These are phyloP conservation scores for Globisporangium megalacanthum DNA, from an alignment of 352 stramenopile genomes.

Conservation along the genomic window DNA sequence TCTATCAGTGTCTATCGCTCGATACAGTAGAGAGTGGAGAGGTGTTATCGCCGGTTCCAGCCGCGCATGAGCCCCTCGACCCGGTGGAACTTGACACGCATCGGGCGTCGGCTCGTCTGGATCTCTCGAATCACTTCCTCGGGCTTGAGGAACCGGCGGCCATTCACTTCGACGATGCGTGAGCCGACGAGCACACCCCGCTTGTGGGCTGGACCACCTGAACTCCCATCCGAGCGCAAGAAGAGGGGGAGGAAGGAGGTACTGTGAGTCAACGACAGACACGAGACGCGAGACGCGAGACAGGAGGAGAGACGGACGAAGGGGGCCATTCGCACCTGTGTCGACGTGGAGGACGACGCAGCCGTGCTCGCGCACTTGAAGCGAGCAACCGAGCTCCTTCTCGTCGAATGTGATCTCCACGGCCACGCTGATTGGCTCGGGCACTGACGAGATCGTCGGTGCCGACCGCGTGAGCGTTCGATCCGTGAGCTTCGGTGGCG, in stretches of 20 bases:
- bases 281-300: too few species aligned
- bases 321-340: conserved; percentile 17
- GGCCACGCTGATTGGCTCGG: conserved; percentile 53
- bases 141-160: conserved; percentile 36
- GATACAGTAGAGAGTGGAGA: background rate
- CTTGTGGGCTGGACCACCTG: conserved; percentile 41
- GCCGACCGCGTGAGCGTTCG: conserved; percentile 6
- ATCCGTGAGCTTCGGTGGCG: background rate
- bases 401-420: conserved; percentile 53
- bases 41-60: conserved; percentile 26
- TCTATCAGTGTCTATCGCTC: conserved; percentile 11
- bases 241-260: too few species aligned
- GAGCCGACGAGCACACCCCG: conserved; percentile 66
- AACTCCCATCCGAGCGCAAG: background rate
- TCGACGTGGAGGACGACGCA: conserved; percentile 64
- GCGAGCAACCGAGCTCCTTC: conserved; percentile 49
- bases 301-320: too few species aligned
- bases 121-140: conserved; percentile 48
- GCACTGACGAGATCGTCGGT: conserved; percentile 47
- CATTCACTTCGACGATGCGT: conserved; percentile 62
- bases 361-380: conserved; percentile 40
- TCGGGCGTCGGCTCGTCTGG: conserved; percentile 41
- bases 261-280: too few species aligned
- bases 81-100: conserved; percentile 63
- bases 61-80: conserved; percentile 76